Evolutionary conservation across 2,329 filamentous ascomycete genomes (phyloP).

Genomic region (Chrysoporthe cubensis): DNA sequence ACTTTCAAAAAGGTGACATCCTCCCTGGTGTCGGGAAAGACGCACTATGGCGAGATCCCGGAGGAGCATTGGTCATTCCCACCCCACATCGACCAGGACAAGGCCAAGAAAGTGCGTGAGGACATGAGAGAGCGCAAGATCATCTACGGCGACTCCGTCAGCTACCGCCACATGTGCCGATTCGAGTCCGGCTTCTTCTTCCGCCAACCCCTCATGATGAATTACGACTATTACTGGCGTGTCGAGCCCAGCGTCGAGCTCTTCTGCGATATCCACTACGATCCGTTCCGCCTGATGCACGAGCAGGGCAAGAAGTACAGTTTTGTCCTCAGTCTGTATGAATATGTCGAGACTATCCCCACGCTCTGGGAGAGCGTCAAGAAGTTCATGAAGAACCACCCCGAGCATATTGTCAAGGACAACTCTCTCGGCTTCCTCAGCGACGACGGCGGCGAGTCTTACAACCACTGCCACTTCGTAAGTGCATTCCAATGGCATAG

Average conservation of each 20-base stretch:
- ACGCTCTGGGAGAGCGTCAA: conserved; percentile 95
- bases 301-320: conserved; percentile 98
- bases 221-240: conserved; percentile 99
- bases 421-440: conserved; percentile 93
- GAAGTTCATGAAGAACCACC: conserved; percentile 89
- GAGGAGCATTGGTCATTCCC: conserved; percentile 98
- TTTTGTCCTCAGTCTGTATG: conserved; percentile 92
- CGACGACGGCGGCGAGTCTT: conserved; percentile 86
- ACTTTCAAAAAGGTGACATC: conserved; percentile 91
- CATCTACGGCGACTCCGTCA: conserved; percentile 96
- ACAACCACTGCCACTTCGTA: conserved; percentile 98
- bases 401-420: conserved; percentile 80
- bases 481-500: conserved; percentile 40
- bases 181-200: conserved; percentile 99
- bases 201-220: conserved; percentile 87
- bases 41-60: conserved; percentile 87
- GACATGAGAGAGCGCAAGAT: conserved; percentile 95
- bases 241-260: conserved; percentile 97
- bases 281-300: conserved; percentile 95
- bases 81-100: conserved; percentile 92
- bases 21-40: conserved; percentile 88
- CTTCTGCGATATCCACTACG: conserved; percentile 93
- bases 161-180: conserved; percentile 98
- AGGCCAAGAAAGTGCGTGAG: conserved; percentile 85
- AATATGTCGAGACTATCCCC: conserved; percentile 95